Evolutionary conservation across 768 basidiomycete species (phyloP), one percentile per base, ranked within the genome.

Genomic region (Omphalotus guepiniiformis): DNA sequence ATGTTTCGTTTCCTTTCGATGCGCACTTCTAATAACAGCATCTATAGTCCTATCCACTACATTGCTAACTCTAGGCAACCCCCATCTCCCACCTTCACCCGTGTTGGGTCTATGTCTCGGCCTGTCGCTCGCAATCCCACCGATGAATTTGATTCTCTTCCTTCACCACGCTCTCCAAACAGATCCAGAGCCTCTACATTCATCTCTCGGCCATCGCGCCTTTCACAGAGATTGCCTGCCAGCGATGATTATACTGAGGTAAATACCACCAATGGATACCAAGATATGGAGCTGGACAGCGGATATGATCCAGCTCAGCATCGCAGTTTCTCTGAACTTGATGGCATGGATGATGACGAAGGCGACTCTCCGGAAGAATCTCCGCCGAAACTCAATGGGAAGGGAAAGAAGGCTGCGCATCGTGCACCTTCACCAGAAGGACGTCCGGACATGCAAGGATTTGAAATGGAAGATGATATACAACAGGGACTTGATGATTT

Each of bases 91-190:
- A 60, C 70, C 28, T 55, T 66, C 4, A 59, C 66, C 29, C 68
- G 73, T 25, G 62, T 63, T 6, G 58, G 65, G 23, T 66, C 69
- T 3, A 71, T 72, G 11, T 69, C 73, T 18, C 74, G 80, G 3
- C 67, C 74, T n/a, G 62, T 77, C 30, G 58, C 68, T 49, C 79
- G 78, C 6, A 69, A 69, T 1, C 76, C 80, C 13, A 73, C 73
- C n/a, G 58, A 81, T 15, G 74, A 82, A 55, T 85, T 79, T 54
- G 83, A 85, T 61, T 61, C 71, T 39, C 70, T 84, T 1, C 83
- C 83, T 1, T 84, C 83, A 11, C 83, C 83, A 6, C 62, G 63
- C 22, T 38, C 23, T 8, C 5, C 50, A 61, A 27, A 47, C 54
- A 19, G 66, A 67, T 39, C 63, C 67, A 2, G 70, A 66, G 8